A percentile compares a stretch with the other conserved stretches of the same genome.
phyloP scores from a whole-genome alignment of 2,329 filamentous ascomycete genomes.

The Aureobasidium sp. region DNA sequence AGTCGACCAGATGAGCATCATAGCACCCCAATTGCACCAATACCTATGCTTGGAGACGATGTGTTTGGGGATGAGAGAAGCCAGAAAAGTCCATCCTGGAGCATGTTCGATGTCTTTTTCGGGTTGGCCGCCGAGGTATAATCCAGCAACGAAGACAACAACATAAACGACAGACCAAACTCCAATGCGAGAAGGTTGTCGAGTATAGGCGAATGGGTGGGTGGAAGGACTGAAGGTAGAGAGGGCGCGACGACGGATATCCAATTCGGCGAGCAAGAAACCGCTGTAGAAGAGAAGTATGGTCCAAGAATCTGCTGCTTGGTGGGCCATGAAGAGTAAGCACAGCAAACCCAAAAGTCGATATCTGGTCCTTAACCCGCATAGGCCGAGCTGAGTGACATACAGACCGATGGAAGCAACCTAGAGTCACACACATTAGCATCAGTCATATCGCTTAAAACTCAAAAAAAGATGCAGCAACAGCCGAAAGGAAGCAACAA shows the following conservation, averaged over 20 bases:
- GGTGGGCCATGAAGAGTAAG: constrained; percentile 41
- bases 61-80: background rate
- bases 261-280: constrained; percentile 49
- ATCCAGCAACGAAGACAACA: background rate
- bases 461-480: too few species aligned
- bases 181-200: too few species aligned
- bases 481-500: too few species aligned
- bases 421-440: constrained; percentile 22
- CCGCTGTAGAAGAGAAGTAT: constrained; percentile 49
- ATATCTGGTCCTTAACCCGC: background rate
- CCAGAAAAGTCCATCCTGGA: background rate
- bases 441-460: background rate
- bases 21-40: constrained; percentile 49
- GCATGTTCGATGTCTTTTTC: background rate
- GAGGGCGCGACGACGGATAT: constrained; percentile 44
- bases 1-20: constrained; percentile 46
- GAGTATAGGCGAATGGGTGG: constrained; percentile 15
- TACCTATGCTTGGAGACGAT: constrained; percentile 36
- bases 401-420: constrained; percentile 49
- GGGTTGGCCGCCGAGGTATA: constrained; percentile 5
- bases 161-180: background rate
- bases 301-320: constrained; percentile 46
- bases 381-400: constrained; percentile 41
- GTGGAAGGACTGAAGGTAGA: constrained; percentile 38
- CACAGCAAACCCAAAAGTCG: constrained; percentile 39